Conservation (phyloP, 2,329 filamentous ascomycete species). For the Aspergillus caelatus region DNA sequence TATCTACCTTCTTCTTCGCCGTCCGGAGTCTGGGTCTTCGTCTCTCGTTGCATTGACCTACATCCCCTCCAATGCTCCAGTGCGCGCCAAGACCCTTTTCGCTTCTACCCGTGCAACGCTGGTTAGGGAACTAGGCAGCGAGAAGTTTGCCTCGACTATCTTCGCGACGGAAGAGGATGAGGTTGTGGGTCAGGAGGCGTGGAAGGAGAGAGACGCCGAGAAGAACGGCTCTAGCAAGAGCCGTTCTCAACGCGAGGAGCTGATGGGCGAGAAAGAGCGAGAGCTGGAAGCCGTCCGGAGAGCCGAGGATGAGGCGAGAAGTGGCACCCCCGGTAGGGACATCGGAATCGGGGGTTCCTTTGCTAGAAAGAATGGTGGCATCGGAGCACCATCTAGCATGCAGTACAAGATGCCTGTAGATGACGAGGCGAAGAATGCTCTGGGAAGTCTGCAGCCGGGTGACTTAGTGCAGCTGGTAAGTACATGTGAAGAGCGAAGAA, state of each 20-base stretch:
- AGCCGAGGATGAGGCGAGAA: conserved; percentile 60
- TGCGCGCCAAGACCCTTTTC: conserved; percentile 68
- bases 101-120: conserved; percentile 65
- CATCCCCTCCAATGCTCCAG: conserved; percentile 64
- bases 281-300: conserved; percentile 60
- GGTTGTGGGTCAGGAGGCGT: conserved; percentile 56
- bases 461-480: conserved; percentile 56
- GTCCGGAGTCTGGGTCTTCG: conserved; percentile 34
- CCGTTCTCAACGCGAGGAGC: conserved; percentile 44
- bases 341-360: conserved; percentile 49
- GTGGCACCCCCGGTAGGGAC: conserved; percentile 55
- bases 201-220: conserved; percentile 55
- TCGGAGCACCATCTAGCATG: conserved; percentile 39
- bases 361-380: conserved; percentile 18
- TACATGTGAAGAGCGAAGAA: conserved; percentile 6
- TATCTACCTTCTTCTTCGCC: conserved; percentile 64
- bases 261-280: conserved; percentile 65
- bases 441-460: conserved; percentile 45
- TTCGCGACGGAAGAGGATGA: conserved; percentile 64
- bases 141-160: conserved; percentile 61
- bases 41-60: conserved; percentile 60
- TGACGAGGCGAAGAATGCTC: conserved; percentile 56
- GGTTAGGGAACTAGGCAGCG: conserved; percentile 61
- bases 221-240: conserved; percentile 34
- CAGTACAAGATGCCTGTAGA: conserved; percentile 56